A percentile compares a stretch with the other conserved stretches of the same genome.
Evolutionary conservation across 1,284 basidiomycete genomes (phyloP).

Genomic region (Ceratobasidium sp.): DNA sequence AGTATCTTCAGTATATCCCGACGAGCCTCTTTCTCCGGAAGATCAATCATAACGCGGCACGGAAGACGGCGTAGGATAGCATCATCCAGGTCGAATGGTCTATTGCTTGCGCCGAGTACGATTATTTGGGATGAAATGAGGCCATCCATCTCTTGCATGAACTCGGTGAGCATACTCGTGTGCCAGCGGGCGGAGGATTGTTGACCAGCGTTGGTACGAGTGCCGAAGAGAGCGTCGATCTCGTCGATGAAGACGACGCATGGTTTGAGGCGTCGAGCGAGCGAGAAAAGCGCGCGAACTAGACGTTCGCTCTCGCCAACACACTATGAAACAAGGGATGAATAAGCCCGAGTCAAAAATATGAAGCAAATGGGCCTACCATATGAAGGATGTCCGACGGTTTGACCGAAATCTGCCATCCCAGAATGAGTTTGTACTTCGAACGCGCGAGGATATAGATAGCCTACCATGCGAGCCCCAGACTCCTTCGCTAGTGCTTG

Average conservation of each 20-base stretch:
- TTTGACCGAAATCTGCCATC: constrained; percentile 4
- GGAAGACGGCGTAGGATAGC: constrained; percentile 88
- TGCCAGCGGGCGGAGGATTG: constrained; percentile 77
- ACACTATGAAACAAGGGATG: constrained; percentile 68
- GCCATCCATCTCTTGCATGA: constrained; percentile 99
- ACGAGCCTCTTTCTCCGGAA: constrained; percentile 81
- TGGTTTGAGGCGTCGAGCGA: constrained; percentile 89
- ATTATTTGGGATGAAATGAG: constrained; percentile 86
- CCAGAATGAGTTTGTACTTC: neutral
- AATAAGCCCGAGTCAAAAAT: constrained; percentile 20
- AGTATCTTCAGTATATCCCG: constrained; percentile 87
- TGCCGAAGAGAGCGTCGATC: constrained; percentile 93
- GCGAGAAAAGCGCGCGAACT: constrained; percentile 89
- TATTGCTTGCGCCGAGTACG: constrained; percentile 95
- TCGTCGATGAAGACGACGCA: constrained; percentile 98
- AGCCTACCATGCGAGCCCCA: constrained; percentile 87
- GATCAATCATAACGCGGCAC: constrained; percentile 84
- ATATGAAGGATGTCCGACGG: constrained; percentile 86
- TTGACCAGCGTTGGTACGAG: constrained; percentile 84
- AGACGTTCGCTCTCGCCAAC: constrained; percentile 96
- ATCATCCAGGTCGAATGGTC: constrained; percentile 87
- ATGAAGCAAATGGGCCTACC: constrained; percentile 64
- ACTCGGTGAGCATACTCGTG: constrained; percentile 90
- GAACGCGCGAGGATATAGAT: constrained; percentile 53
- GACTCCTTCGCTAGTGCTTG: constrained; percentile 93